phyloP scores from a whole-genome alignment of 2,329 filamentous ascomycete genomes.

The Raffaelea ambrosiae region DNA sequence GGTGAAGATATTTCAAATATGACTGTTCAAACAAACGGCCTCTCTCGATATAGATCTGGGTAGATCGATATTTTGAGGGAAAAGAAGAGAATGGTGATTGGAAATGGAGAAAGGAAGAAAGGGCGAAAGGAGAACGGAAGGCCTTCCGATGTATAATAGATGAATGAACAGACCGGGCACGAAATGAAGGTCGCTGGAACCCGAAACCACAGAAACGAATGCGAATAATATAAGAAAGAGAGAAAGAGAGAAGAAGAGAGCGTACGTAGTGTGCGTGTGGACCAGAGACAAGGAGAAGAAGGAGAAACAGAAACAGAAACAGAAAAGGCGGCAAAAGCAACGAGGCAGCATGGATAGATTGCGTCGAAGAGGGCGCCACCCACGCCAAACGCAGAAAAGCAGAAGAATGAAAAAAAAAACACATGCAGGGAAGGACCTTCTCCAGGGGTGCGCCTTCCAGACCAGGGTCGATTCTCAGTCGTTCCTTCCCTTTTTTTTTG shows the following conservation, averaged over 20 bases:
- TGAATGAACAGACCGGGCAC: background rate
- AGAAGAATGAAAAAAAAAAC: background rate
- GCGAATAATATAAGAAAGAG: background rate
- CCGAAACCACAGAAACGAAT: background rate
- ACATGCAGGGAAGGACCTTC: background rate
- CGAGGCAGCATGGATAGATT: background rate
- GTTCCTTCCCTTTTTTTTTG: background rate
- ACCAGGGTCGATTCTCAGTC: background rate
- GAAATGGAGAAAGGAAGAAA: background rate
- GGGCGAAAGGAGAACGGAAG: background rate
- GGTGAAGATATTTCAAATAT: background rate
- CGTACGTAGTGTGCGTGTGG: background rate
- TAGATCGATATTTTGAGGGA: too few relatives aligned
- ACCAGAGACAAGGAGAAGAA: background rate
- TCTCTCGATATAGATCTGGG: too few relatives aligned
- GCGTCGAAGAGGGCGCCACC: background rate
- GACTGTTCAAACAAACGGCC: too few relatives aligned
- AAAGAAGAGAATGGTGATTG: background rate
- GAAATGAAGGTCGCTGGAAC: background rate
- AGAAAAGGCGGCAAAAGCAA: background rate
- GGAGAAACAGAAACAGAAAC: background rate
- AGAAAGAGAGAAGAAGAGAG: background rate
- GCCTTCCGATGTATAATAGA: constrained; percentile 2
- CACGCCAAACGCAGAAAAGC: background rate
- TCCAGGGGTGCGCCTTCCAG: background rate